These are phyloP conservation scores for Cladophialophora immunda DNA, from an alignment of 2,329 filamentous ascomycete species.

Conservation along the genomic window DNA sequence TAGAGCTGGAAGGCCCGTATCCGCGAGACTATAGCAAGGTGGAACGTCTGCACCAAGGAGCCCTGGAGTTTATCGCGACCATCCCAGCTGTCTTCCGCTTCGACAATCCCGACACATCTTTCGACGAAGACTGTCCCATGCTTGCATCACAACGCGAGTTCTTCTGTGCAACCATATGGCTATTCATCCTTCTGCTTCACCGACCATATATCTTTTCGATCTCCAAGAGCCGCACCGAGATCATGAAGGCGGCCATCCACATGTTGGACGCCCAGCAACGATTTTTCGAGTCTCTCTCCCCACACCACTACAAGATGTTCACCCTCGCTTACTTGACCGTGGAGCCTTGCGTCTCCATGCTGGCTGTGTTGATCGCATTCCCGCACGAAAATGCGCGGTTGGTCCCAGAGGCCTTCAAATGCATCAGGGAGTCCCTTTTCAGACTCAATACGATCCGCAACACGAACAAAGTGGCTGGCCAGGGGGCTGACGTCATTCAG, in stretches of 20 bases:
- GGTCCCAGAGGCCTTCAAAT: slow-evolving; percentile 20
- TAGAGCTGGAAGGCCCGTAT: slow-evolving; percentile 24
- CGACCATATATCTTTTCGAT: slow-evolving; percentile 25
- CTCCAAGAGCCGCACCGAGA: slow-evolving; percentile 18
- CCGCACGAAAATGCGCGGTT: slow-evolving; percentile 17
- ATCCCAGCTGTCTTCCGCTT: slow-evolving; percentile 20
- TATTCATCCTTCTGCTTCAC: slow-evolving; percentile 25
- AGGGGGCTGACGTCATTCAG: slow-evolving; percentile 29
- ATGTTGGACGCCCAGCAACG: slow-evolving; percentile 23
- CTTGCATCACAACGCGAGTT: slow-evolving; percentile 23
- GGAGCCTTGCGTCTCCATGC: slow-evolving; percentile 23
- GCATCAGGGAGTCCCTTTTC: slow-evolving; percentile 18
- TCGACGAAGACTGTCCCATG: slow-evolving; percentile 18
- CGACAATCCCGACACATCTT: slow-evolving; percentile 22
- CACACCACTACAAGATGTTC: slow-evolving; percentile 25
- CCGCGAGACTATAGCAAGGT: slow-evolving; percentile 26
- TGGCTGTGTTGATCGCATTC: slow-evolving; percentile 27
- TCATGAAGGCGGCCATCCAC: slow-evolving; percentile 20
- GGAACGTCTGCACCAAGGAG: slow-evolving; percentile 21
- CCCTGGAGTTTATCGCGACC: slow-evolving; percentile 19
- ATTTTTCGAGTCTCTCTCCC: slow-evolving; percentile 12
- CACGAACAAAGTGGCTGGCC: slow-evolving; percentile 24
- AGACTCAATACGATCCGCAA: slow-evolving; percentile 21
- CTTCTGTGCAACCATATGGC: slow-evolving; percentile 22
- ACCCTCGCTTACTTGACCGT: slow-evolving; percentile 22